These are phyloP conservation scores for Penicillium verrucosum DNA, from an alignment of 2,329 filamentous ascomycete species.

Conservation along the genomic window DNA sequence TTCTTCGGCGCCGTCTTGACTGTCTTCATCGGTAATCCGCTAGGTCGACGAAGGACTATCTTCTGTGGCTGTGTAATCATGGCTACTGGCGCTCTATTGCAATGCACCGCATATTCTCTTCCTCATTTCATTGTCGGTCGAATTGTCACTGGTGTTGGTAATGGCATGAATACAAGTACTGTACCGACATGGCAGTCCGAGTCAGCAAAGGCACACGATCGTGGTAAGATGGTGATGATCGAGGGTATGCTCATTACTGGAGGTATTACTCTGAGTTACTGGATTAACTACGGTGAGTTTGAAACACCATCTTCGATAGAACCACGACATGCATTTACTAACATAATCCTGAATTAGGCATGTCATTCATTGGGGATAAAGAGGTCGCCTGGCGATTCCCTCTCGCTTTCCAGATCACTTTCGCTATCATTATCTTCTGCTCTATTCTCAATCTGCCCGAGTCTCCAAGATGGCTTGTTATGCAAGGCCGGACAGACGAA, in stretches of 20 bases:
- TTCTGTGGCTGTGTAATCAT: constrained; percentile 37
- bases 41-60: constrained; percentile 22
- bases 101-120: constrained; percentile 15
- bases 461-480: constrained; percentile 55
- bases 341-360: constrained; percentile 18
- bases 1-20: constrained; percentile 48
- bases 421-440: constrained; percentile 49
- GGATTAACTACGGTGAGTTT: constrained; percentile 45
- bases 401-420: constrained; percentile 54
- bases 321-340: neutral
- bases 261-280: constrained; percentile 47
- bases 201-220: constrained; percentile 20
- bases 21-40: constrained; percentile 47
- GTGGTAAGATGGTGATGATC: constrained; percentile 48
- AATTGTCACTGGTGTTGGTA: constrained; percentile 48
- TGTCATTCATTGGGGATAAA: constrained; percentile 48
- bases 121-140: constrained; percentile 49
- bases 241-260: constrained; percentile 49
- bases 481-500: constrained; percentile 53
- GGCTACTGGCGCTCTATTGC: constrained; percentile 29
- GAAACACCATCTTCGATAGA: neutral
- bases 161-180: constrained; percentile 51
- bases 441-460: constrained; percentile 51
- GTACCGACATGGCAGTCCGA: constrained; percentile 48
- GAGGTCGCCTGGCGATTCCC: constrained; percentile 52